These are phyloP conservation scores for Linderniella brevidens DNA, from an alignment of 257 asterid species.

Conservation along the genomic window DNA sequence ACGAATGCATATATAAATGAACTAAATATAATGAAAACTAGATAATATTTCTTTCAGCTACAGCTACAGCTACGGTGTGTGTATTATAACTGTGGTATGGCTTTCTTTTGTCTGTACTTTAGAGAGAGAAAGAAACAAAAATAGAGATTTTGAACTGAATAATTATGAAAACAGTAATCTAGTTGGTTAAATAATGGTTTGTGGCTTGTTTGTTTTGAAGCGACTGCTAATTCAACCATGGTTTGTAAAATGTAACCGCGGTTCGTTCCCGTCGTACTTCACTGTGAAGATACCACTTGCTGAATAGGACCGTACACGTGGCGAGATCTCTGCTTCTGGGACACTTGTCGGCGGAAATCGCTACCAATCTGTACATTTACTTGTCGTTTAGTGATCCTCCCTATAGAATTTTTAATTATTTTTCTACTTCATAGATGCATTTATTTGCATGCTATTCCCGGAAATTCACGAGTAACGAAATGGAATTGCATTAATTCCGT, in stretches of 20 bases:
- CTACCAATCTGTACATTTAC: constrained; percentile 15
- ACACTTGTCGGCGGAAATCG: constrained; percentile 47
- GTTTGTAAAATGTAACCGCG: constrained; percentile 14
- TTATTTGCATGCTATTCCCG: too few relatives aligned
- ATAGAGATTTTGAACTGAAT: constrained; percentile 15
- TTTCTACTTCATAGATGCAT: too few relatives aligned
- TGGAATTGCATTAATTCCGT: too few relatives aligned
- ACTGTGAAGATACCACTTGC: constrained; percentile 11
- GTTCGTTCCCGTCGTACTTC: constrained; percentile 19
- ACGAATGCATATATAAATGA: not conserved
- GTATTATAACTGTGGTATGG: not conserved
- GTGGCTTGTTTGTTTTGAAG: constrained; percentile 9
- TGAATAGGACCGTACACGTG: constrained; percentile 42
- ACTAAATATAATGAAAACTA: not conserved
- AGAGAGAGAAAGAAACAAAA: constrained; percentile 23
- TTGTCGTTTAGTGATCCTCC: constrained; percentile 30
- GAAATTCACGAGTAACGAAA: too few relatives aligned
- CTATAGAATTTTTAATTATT: constrained; percentile 1
- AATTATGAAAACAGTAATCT: constrained; percentile 5
- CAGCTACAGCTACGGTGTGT: constrained; percentile 4
- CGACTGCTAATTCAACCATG: too few relatives aligned
- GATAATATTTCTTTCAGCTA: constrained; percentile 1
- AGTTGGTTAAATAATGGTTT: constrained; percentile 11
- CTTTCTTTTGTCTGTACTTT: constrained; percentile 10
- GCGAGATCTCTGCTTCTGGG: constrained; percentile 17